Evolutionary conservation across 495 filamentous ascomycete species (phyloP), one percentile per base, ranked within the genome.

Genomic region (Penicillium verhagenii): DNA sequence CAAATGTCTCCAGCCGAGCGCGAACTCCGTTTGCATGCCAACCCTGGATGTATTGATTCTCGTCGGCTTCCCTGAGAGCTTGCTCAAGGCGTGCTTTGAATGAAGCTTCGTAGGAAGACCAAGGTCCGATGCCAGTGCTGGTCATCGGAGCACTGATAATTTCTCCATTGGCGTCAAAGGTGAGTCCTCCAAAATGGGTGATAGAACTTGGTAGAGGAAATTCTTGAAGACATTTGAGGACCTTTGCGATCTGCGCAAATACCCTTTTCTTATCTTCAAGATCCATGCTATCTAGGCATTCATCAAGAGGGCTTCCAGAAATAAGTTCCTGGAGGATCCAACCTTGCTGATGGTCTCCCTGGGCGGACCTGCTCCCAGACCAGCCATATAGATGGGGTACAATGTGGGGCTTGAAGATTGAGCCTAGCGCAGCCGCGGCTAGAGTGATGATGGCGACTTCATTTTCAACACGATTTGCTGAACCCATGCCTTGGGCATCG

Each of bases 11-110:
- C 8, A 66, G 39, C 47, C 50, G 57, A 6, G 59, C 31, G 44
- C 59, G 56, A 11, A 58, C 28, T 6, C 35, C 53, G 25, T 62
- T 47, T 25, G 53, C 54, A 28, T 61, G 39, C 3, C 67, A 67
- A 39, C 35, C 10, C 1, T 60, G 53, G 37, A 70, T 70, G 6
- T 68, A 61, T 2, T 61, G 60, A 23, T 72, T 67, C 20, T 61
- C 56, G 1, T 62, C 57, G 7, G 65, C 67, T 47, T 70, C 14
- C 16, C 7, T 14, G 16, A 39, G 35, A 10, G 35, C 35, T 39
- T 3, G 11, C 13, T 39, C 1, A 16, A 39, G 35, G 14, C 35
- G 1, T 39, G 11, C 35, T 39, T 39, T 18, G 18, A 39, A 39
- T 16, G 35, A 39, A 3, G 35, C 35, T 2, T 39, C 35, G 18